These are phyloP conservation scores for Blepharisma undulans DNA, from an alignment of 169 alveolate species.

Conservation along the genomic window DNA sequence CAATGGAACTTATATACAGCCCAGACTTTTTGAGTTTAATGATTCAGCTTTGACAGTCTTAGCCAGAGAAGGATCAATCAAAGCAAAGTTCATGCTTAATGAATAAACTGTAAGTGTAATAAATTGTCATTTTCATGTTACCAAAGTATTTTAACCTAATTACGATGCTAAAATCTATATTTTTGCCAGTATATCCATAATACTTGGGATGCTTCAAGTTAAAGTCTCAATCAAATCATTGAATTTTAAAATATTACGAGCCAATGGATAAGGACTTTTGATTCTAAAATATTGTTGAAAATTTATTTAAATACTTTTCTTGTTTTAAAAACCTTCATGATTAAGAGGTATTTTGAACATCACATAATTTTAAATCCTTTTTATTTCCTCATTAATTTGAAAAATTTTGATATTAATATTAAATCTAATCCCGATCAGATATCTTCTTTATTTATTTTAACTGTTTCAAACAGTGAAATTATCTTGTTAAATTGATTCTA, in stretches of 20 bases:
- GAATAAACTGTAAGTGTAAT: not conserved
- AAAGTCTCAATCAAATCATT: too few species aligned
- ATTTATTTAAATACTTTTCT: too few species aligned
- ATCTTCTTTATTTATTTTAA: not conserved
- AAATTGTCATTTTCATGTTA: not conserved
- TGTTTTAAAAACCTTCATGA: too few species aligned
- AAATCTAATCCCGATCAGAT: not conserved
- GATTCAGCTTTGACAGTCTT: not conserved
- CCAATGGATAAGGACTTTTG: too few species aligned
- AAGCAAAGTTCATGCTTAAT: not conserved
- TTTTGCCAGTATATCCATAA: not conserved
- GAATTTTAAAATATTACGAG: too few species aligned
- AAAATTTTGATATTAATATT: not conserved
- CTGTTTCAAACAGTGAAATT: not conserved
- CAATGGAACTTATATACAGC: not conserved
- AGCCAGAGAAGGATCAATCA: not conserved
- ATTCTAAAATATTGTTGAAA: too few species aligned
- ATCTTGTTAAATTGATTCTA: not conserved
- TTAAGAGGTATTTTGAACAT: too few species aligned
- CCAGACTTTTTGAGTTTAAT: conserved; percentile 16
- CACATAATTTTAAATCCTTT: too few species aligned
- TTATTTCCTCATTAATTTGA: not conserved
- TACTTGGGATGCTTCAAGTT: too few species aligned
- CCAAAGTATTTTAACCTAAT: too few species aligned
- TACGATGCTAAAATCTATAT: too few species aligned